Evolutionary conservation across 768 basidiomycete genomes (phyloP), one percentile per base, ranked within the genome.

Genomic region (Tricholoma saponaceum): DNA sequence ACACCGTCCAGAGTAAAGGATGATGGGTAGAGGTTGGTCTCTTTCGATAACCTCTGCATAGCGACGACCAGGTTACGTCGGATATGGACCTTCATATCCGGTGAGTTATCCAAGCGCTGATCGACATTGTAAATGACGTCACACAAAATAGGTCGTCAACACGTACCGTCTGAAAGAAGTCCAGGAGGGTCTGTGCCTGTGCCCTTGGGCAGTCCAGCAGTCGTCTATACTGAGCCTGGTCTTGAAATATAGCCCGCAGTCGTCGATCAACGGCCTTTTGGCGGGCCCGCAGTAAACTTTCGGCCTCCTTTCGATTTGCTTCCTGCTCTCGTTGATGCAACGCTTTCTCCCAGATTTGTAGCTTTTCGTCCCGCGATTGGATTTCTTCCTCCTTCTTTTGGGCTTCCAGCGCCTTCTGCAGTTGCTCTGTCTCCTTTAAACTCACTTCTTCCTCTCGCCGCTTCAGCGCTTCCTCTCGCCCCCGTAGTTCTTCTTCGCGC

Each of bases 1-100:
- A 62, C 59, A 39, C 59, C 51, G 5, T 54, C 52, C 28, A 69
- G 56, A 1, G 60, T 49, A 30, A 72, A 66, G 32, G 66, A 67
- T 7, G 63, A 57, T 7, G 73, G 73, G 35, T 70, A 67, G 2
- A 69, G 62, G 8, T 62, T 62, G 5, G 70, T 67, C 51, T 57
- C 60, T 26, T 60, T 56, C 8, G 65, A 67, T 14, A 75, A 66
- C 12, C 64, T 63, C 5, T 64, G 49, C 8, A 71, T 56, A 12
- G 67, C 63, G 8, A 59, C 54, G 16, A 64, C 54, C 13, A 70
- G 55, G 10, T 39, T 58, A 13, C 20, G 56, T 44, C 64, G 60
- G 16, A 66, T 55, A 10, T 20, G 32, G 14, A 28, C n/a, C n/a
- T 58, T 53, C 1, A 63, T 55, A 20, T 54, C 28, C 28, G 28